Evolutionary conservation across 2,329 filamentous ascomycete genomes (phyloP).

Genomic region (Rhinocladiella similis): DNA sequence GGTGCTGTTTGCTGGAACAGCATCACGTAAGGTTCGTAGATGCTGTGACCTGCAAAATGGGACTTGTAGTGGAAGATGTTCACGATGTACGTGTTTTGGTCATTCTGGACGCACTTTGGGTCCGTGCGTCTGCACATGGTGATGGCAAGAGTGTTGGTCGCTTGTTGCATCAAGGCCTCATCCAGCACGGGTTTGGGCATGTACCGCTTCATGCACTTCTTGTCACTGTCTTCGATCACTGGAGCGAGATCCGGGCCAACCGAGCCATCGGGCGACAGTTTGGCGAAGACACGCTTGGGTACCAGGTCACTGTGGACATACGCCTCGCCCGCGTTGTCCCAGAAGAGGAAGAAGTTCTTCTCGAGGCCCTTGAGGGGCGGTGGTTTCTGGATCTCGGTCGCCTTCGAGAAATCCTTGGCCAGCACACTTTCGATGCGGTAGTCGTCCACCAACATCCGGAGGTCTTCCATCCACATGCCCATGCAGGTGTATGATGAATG

Average conservation of each 20-base stretch:
- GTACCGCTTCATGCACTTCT: conserved; percentile 48
- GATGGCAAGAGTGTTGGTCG: conserved; percentile 59
- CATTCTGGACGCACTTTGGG: conserved; percentile 42
- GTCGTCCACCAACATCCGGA: conserved; percentile 43
- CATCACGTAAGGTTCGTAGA: conserved; percentile 28
- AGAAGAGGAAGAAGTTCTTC: conserved; percentile 66
- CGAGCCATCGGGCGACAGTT: conserved; percentile 46
- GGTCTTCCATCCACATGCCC: conserved; percentile 58
- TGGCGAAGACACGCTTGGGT: conserved; percentile 49
- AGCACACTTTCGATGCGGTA: conserved; percentile 38
- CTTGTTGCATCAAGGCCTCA: conserved; percentile 56
- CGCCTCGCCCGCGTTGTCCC: conserved; percentile 49
- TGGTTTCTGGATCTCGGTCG: conserved; percentile 57
- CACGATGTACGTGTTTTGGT: conserved; percentile 56
- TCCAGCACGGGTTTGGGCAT: conserved; percentile 41
- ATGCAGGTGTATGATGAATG: conserved; percentile 58
- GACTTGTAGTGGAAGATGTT: conserved; percentile 58
- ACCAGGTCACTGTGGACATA: conserved; percentile 57
- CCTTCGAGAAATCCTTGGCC: conserved; percentile 37
- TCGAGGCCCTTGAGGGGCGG: conserved; percentile 48
- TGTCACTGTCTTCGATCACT: conserved; percentile 39
- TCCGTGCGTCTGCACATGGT: conserved; percentile 56
- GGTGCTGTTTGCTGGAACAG: conserved; percentile 22
- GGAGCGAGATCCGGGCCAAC: conserved; percentile 50
- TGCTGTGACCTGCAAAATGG: conserved; percentile 45